Evolutionary conservation across 306 rosid species (phyloP).

Genomic region (barrel medic (Medicago truncatula)): DNA sequence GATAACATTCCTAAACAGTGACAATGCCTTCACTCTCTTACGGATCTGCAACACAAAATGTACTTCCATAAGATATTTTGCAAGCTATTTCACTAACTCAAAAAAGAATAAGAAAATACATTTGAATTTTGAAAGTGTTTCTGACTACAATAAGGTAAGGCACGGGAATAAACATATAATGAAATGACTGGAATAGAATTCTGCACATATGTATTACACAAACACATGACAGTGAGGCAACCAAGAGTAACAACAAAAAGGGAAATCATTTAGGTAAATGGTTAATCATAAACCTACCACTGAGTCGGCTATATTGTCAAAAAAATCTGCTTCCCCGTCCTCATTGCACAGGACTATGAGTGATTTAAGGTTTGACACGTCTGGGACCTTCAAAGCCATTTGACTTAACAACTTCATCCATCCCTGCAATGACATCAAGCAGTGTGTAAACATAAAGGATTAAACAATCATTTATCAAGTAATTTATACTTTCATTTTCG

Average conservation of each 20-base stretch:
- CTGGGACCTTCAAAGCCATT: slow-evolving; percentile 86
- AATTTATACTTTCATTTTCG: slow-evolving; percentile 12
- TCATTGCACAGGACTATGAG: slow-evolving; percentile 62
- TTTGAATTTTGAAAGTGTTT: slow-evolving; percentile 4
- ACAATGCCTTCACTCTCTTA: slow-evolving; percentile 81
- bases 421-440: slow-evolving; percentile 63
- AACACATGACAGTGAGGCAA: slow-evolving; percentile 6
- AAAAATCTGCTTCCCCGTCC: slow-evolving; percentile 77
- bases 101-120: slow-evolving; percentile 33
- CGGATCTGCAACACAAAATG: slow-evolving; percentile 66
- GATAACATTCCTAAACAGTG: slow-evolving; percentile 67
- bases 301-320: slow-evolving; percentile 70
- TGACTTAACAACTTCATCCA: slow-evolving; percentile 80
- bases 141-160: slow-evolving; percentile 22
- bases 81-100: slow-evolving; percentile 19
- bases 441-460: slow-evolving; percentile 37
- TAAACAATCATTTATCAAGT: slow-evolving; percentile 1
- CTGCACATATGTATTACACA: not conserved
- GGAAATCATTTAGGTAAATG: slow-evolving; percentile 24
- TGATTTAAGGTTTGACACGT: slow-evolving; percentile 63
- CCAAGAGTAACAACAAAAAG: not conserved
- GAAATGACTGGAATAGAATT: slow-evolving; percentile 16
- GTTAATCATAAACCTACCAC: slow-evolving; percentile 58
- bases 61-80: not conserved
- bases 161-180: slow-evolving; percentile 10